These are phyloP conservation scores for Diplotaxis tenuifolia DNA, from an alignment of 345 rosid genomes.

Conservation along the genomic window DNA sequence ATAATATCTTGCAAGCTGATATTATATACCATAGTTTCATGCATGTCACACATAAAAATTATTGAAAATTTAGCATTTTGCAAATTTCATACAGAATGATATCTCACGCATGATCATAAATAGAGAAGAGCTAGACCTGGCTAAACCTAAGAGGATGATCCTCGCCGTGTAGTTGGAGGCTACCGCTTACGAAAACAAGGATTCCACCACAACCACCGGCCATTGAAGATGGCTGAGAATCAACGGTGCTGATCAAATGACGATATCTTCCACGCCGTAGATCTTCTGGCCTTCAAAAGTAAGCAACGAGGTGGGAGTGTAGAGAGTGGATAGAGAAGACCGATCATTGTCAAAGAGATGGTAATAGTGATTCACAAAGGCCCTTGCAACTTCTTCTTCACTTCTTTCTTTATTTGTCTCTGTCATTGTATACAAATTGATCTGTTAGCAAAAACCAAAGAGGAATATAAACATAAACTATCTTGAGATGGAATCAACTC, in stretches of 20 bases:
- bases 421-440: slow-evolving; percentile 41
- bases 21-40: not conserved
- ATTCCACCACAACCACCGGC: slow-evolving; percentile 54
- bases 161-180: slow-evolving; percentile 67
- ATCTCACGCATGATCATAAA: not conserved
- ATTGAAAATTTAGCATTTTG: not conserved
- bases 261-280: slow-evolving; percentile 56
- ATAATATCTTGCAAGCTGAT: too few species aligned
- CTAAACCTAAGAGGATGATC: slow-evolving; percentile 68
- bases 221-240: slow-evolving; percentile 66
- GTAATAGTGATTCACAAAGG: slow-evolving; percentile 78
- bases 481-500: slow-evolving; percentile 2
- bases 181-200: slow-evolving; percentile 74
- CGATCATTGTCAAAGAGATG: slow-evolving; percentile 67
- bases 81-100: not conserved
- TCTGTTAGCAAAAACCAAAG: slow-evolving; percentile 8
- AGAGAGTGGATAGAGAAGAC: slow-evolving; percentile 49
- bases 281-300: slow-evolving; percentile 74
- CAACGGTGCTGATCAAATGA: slow-evolving; percentile 65
- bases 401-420: slow-evolving; percentile 43
- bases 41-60: not conserved
- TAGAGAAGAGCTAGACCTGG: slow-evolving; percentile 52
- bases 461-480: slow-evolving; percentile 22
- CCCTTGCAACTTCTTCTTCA: slow-evolving; percentile 61
- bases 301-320: slow-evolving; percentile 68